Percentiles rank a stretch among this genome's conserved stretches.
Evolutionary conservation across 2,329 filamentous ascomycete genomes (phyloP).

Genomic region (Penicillium freii): DNA sequence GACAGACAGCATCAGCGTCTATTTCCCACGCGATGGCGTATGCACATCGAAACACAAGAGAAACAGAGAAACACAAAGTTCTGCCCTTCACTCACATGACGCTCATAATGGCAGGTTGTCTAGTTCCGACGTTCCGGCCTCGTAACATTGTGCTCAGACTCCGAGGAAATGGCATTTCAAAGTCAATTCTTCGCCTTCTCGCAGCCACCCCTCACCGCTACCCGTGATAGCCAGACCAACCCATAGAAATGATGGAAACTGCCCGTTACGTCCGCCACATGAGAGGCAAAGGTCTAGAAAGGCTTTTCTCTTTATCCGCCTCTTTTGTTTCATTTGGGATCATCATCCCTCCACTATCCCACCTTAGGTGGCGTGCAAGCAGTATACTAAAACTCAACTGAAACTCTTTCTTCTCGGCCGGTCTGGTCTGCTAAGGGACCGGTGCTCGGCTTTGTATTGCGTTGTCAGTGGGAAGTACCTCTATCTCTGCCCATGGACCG

Average conservation of each 20-base stretch:
- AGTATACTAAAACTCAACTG: constrained; percentile 3
- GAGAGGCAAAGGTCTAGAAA: constrained; percentile 7
- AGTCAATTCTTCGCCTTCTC: constrained; percentile 18
- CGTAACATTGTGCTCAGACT: constrained; percentile 3
- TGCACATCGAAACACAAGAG: not conserved
- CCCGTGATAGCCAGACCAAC: constrained; percentile 2
- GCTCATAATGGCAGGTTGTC: not conserved
- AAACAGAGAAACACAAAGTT: not conserved
- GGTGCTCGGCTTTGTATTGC: constrained; percentile 13
- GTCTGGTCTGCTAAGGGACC: constrained; percentile 1
- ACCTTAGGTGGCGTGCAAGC: not conserved
- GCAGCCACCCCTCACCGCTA: constrained; percentile 17
- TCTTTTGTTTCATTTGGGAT: not conserved
- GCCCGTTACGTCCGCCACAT: not conserved
- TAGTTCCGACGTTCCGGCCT: constrained; percentile 9
- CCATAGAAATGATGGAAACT: not conserved
- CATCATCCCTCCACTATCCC: not conserved
- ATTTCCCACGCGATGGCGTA: constrained; percentile 2
- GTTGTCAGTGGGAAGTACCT: constrained; percentile 18
- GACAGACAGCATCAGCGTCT: constrained; percentile 3
- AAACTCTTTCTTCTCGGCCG: constrained; percentile 2
- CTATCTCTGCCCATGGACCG: not conserved
- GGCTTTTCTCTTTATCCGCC: not conserved
- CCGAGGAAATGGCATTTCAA: constrained; percentile 2
- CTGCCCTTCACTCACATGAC: constrained; percentile 1